Evolutionary conservation across 1,139 yeast species (phyloP).

Genomic region (Debaryomyces singareniensis): DNA sequence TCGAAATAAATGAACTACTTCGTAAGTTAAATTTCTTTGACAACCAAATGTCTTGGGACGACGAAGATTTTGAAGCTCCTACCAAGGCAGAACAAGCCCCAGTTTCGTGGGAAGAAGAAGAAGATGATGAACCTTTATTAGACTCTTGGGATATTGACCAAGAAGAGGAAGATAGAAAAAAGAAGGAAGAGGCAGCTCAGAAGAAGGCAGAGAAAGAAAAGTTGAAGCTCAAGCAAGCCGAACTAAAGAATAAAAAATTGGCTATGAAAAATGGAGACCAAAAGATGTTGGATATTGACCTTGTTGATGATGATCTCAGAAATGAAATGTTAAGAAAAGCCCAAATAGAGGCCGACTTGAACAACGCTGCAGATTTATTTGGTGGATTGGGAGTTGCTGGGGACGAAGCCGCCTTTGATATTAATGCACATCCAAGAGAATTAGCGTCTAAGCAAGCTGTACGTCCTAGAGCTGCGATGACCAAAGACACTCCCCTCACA

Average conservation of each 20-base stretch:
- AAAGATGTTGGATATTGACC: slow-evolving; percentile 48
- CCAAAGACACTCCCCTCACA: slow-evolving; percentile 64
- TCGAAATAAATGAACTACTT: no score
- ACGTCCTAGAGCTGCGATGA: slow-evolving; percentile 34
- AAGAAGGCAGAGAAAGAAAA: slow-evolving; percentile 39
- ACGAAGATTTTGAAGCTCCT: slow-evolving; percentile 82
- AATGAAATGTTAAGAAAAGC: slow-evolving; percentile 71
- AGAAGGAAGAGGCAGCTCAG: slow-evolving; percentile 37
- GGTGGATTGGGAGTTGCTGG: slow-evolving; percentile 73
- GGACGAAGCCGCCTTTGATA: slow-evolving; percentile 30
- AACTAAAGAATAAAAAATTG: slow-evolving; percentile 36
- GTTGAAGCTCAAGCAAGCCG: slow-evolving; percentile 32
- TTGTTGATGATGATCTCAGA: slow-evolving; percentile 60
- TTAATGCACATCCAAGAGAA: slow-evolving; percentile 62
- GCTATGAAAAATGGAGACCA: slow-evolving; percentile 23
- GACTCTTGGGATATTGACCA: slow-evolving; percentile 78
- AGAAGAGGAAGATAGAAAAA: slow-evolving; percentile 51
- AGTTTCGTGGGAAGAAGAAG: slow-evolving; percentile 80
- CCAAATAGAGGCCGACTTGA: slow-evolving; percentile 78
- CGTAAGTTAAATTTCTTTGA: no score
- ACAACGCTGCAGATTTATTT: slow-evolving; percentile 87
- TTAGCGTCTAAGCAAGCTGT: slow-evolving; percentile 48
- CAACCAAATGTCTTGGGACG: slow-evolving; percentile 63
- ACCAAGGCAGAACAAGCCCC: slow-evolving; percentile 39
- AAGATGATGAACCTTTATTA: slow-evolving; percentile 64